phyloP scores from a whole-genome alignment of 2,329 filamentous ascomycete species.

The Colletotrichum chlorophyti region DNA sequence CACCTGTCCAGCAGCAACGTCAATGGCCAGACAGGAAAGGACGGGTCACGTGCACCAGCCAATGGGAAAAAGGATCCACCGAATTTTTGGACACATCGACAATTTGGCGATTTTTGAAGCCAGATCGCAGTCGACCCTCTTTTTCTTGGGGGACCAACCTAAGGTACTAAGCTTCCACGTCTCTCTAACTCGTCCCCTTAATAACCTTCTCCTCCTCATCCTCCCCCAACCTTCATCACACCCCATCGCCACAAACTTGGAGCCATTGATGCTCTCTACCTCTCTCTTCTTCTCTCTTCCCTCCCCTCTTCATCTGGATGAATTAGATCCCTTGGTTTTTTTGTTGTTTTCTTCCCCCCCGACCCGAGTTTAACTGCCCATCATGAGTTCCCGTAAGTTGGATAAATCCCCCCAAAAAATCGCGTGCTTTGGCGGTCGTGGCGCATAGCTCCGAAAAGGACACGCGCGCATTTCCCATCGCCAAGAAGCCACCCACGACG shows the following conservation, averaged over 20 bases:
- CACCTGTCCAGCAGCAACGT: neutral
- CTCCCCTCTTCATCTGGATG: constrained; percentile 40
- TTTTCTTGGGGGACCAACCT: constrained; percentile 10
- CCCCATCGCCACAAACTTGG: constrained; percentile 40
- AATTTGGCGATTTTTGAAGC: constrained; percentile 49
- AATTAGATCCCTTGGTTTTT: constrained; percentile 38
- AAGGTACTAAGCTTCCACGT: constrained; percentile 35
- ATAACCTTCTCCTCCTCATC: constrained; percentile 33
- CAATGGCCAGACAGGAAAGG: constrained; percentile 1
- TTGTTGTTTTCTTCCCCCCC: constrained; percentile 39
- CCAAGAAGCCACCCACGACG: neutral
- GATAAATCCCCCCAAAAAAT: constrained; percentile 2
- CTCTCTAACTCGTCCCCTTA: constrained; percentile 43
- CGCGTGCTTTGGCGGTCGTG: constrained; percentile 10
- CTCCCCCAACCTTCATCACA: constrained; percentile 39
- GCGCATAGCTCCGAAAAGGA: constrained; percentile 21
- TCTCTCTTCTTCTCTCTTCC: constrained; percentile 39
- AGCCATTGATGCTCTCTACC: constrained; percentile 31
- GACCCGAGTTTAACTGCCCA: constrained; percentile 45
- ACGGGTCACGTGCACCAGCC: constrained; percentile 43
- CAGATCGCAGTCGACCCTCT: constrained; percentile 44
- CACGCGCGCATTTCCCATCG: constrained; percentile 11
- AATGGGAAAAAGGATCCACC: constrained; percentile 32
- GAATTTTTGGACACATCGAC: constrained; percentile 53
- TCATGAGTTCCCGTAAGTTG: constrained; percentile 63